Conservation (phyloP, 305 asterid species). For the Fraxinus sp. region DNA sequence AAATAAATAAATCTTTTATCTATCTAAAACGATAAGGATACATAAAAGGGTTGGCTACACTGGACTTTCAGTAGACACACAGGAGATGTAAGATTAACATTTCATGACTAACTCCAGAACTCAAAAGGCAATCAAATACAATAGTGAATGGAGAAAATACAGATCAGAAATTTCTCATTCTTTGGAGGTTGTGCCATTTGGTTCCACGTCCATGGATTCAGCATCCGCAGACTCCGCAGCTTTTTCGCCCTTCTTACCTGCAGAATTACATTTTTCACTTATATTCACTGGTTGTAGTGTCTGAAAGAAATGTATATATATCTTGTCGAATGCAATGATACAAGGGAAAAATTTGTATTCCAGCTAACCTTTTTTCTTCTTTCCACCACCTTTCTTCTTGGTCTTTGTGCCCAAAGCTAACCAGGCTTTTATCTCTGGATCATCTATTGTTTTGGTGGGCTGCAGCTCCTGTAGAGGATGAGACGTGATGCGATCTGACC, state of each 20-base stretch:
- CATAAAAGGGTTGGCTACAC: neutral
- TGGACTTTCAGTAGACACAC: neutral
- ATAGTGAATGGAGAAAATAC: neutral
- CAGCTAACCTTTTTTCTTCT: neutral
- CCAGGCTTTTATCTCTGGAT: constrained; percentile 94
- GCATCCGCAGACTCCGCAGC: neutral
- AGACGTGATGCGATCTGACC: constrained; percentile 81
- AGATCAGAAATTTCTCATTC: neutral
- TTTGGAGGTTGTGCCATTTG: neutral
- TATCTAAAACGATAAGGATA: neutral
- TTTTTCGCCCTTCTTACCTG: constrained; percentile 3
- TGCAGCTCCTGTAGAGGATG: constrained; percentile 82
- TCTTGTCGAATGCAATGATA: neutral
- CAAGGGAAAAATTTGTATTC: neutral
- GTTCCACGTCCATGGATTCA: neutral
- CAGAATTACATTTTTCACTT: neutral
- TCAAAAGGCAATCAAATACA: neutral
- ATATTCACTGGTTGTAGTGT: neutral
- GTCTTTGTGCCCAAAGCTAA: constrained; percentile 47
- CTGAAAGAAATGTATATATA: neutral
- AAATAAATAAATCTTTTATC: neutral
- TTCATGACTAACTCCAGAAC: neutral
- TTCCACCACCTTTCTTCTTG: neutral
- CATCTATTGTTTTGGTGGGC: constrained; percentile 66
- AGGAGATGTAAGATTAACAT: neutral